Conservation (phyloP, 306 rosid genomes). For the Delonix regia region DNA sequence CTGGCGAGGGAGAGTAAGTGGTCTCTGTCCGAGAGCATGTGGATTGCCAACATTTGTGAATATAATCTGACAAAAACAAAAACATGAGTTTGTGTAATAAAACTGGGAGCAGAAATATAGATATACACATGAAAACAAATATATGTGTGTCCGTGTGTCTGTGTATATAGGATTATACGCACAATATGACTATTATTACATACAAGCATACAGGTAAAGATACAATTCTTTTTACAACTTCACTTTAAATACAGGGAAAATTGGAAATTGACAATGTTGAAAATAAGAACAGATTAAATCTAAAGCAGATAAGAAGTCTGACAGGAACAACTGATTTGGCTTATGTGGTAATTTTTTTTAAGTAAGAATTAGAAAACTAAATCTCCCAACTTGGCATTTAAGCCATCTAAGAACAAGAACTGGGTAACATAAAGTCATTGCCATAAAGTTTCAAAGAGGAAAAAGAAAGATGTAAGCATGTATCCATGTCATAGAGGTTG, state of each 20-base stretch:
- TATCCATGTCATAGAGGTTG: not conserved
- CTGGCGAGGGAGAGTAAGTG: constrained; percentile 97
- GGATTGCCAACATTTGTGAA: constrained; percentile 98
- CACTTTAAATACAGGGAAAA: not conserved
- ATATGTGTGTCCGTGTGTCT: too few relatives aligned
- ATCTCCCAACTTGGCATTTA: not conserved
- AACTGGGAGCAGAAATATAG: not conserved
- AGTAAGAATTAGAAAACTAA: not conserved
- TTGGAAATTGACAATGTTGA: not conserved
- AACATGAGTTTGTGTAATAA: constrained; percentile 26
- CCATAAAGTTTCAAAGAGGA: not conserved
- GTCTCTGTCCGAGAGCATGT: constrained; percentile 98
- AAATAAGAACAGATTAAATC: not conserved
- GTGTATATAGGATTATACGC: not conserved
- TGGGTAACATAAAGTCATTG: constrained; percentile 3
- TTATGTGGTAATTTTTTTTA: constrained; percentile 1
- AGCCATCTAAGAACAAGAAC: constrained; percentile 10
- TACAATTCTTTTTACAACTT: not conserved
- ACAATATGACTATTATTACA: not conserved
- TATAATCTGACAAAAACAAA: constrained; percentile 66
- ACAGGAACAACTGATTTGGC: not conserved
- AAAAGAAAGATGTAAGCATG: constrained; percentile 19
- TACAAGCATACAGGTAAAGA: not conserved
- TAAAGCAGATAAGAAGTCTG: constrained; percentile 17
- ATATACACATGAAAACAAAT: not conserved